These are phyloP conservation scores for Epicoccum sorghinum DNA, from an alignment of 2,329 filamentous ascomycete species.

Conservation along the genomic window DNA sequence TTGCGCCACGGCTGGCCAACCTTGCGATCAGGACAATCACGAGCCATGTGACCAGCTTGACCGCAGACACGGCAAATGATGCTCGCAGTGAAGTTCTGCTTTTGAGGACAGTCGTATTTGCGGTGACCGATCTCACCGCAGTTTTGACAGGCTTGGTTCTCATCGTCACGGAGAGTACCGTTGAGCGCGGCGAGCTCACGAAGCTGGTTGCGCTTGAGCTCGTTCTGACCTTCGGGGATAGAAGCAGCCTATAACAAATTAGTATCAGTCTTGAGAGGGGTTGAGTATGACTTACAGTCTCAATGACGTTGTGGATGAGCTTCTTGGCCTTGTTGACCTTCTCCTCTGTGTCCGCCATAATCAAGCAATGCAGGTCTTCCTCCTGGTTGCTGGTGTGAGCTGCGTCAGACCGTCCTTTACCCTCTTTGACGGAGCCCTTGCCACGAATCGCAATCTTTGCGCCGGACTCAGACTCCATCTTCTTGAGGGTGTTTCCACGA, in stretches of 20 bases:
- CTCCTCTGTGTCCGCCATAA: conserved; percentile 99
- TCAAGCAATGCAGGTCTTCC: conserved; percentile 97
- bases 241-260: conserved; percentile 78
- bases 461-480: conserved; percentile 96
- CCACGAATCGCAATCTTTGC: conserved; percentile 99
- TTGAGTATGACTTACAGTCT: conserved; percentile 75
- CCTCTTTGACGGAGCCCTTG: conserved; percentile 99
- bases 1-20: conserved; percentile 93
- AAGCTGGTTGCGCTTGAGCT: conserved; percentile 97
- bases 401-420: conserved; percentile 97
- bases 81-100: conserved; percentile 97
- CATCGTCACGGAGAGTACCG: conserved; percentile 97
- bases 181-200: conserved; percentile 97
- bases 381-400: conserved; percentile 99
- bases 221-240: conserved; percentile 97
- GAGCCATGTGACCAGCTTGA: conserved; percentile 97
- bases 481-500: conserved; percentile 99
- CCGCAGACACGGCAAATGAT: conserved; percentile 99
- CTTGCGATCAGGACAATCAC: conserved; percentile 94
- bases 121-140: conserved; percentile 98
- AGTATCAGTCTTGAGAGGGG: conserved; percentile 23
- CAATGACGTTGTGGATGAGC: conserved; percentile 97
- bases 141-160: conserved; percentile 99
- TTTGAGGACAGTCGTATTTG: conserved; percentile 98
- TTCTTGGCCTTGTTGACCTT: conserved; percentile 99